Base-by-base conservation (phyloP, 257 asterid genomes). In the Datura wrightii region DNA sequence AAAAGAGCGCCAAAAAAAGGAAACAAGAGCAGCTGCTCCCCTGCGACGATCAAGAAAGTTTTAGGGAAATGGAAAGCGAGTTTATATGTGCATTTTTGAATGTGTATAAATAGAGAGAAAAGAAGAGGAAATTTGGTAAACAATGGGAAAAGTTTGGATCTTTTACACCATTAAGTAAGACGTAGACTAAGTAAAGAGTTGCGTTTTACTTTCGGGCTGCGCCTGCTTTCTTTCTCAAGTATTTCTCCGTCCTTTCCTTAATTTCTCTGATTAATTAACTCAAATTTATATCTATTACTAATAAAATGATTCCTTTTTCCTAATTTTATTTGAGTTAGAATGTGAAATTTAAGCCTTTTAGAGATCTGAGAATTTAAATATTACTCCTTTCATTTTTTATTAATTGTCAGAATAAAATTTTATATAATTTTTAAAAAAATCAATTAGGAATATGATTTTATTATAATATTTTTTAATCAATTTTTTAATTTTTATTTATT, bases 141-240 rank as follows among this genome's bases (percentile, higher is more conserved):
- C 13, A 74, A 74, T 74, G 59, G 46, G 2, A 50, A 76, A 50
- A 76, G 82, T 76, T 74, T 13, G 62, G 82, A 76, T 52, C 82
- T 50, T 76, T 76, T 76, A 24, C 82, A 76, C 14, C 6, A 50
- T 31, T 7, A 76, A 50, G 82, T 50, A 31, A 50, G 58, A 31
- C 62, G 16, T 13, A 8, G 60, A 76, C 46, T 16, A 76, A 24
- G 46, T 31, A 76, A 76, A 76, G 63, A 50, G 46, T 31, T 76
- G 24, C 8, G 4, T 74, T 48, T 48, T 46, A 72, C 60, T 50
- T 76, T 37, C 19, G 31, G 46, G 50, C 82, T 76, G 82, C 80
- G 18, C 80, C 54, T 46, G 42, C 58, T 13, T 72, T 46, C 8
- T 31, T 48, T 0, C 13, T 34, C 1, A 39, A 39, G 3, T 39